phyloP scores from a whole-genome alignment of 768 basidiomycete species.

The Ramaria sp. region DNA sequence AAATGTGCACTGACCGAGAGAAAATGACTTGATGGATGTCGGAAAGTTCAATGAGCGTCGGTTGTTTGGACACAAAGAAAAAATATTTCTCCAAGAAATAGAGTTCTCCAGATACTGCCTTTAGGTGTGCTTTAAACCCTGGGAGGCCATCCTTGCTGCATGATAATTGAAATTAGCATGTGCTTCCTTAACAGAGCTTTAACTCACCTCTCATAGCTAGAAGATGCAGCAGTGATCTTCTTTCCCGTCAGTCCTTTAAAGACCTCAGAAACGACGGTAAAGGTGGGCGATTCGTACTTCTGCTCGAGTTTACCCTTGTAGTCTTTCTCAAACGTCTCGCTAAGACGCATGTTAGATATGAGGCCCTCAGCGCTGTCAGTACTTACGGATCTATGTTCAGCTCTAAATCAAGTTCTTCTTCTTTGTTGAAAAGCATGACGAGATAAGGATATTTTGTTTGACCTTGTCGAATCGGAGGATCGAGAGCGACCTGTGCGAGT shows the following conservation, averaged over 20 bases:
- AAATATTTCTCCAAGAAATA: constrained; percentile 98
- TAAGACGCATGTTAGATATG: constrained; percentile 18
- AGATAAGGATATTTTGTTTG: constrained; percentile 97
- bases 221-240: constrained; percentile 83
- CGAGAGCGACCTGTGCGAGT: constrained; percentile 63
- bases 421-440: constrained; percentile 95
- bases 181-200: neutral
- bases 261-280: constrained; percentile 88
- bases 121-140: constrained; percentile 96
- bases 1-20: constrained; percentile 41
- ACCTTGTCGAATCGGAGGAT: constrained; percentile 91
- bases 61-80: constrained; percentile 96
- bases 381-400: constrained; percentile 86
- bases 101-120: constrained; percentile 92
- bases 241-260: constrained; percentile 87
- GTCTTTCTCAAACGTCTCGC: constrained; percentile 65
- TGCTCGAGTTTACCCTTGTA: constrained; percentile 71
- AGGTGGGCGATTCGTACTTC: constrained; percentile 91
- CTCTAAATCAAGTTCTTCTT: constrained; percentile 94
- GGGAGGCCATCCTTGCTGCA: constrained; percentile 77
- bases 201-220: constrained; percentile 48
- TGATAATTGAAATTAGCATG: neutral
- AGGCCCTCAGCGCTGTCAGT: neutral
- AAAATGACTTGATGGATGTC: constrained; percentile 88
- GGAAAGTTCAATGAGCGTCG: constrained; percentile 78